These are phyloP conservation scores for Pseudocercospora fuligena DNA, from an alignment of 2,329 filamentous ascomycete species.

Conservation along the genomic window DNA sequence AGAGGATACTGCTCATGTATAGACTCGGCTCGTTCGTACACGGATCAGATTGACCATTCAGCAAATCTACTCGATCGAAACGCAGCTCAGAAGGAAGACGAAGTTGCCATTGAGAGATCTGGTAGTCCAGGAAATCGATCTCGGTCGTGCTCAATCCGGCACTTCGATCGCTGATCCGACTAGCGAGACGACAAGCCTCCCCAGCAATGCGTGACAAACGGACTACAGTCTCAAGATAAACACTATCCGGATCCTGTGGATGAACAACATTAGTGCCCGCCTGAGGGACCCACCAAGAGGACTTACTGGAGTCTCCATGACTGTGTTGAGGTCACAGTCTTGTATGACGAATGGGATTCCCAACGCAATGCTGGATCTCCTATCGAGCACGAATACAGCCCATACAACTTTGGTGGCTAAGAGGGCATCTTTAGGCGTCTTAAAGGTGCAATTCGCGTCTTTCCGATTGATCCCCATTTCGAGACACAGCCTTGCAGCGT, in stretches of 20 bases:
- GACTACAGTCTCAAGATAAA: slow-evolving; percentile 3
- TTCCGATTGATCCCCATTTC: slow-evolving; percentile 5
- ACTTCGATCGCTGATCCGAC: slow-evolving; percentile 6
- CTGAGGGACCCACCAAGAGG: slow-evolving; percentile 1
- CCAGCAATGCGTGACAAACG: slow-evolving; percentile 6
- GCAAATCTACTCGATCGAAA: slow-evolving; percentile 1
- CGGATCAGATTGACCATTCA: not conserved
- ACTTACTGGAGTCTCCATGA: slow-evolving; percentile 6
- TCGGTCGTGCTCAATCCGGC: not conserved
- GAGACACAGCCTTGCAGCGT: slow-evolving; percentile 1
- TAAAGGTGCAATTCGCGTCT: slow-evolving; percentile 7
- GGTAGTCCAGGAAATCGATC: slow-evolving; percentile 6
- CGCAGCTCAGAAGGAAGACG: not conserved
- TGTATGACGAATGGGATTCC: slow-evolving; percentile 4
- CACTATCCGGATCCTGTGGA: not conserved
- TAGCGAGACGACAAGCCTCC: slow-evolving; percentile 4
- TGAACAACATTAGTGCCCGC: not conserved
- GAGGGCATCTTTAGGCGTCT: slow-evolving; percentile 2
- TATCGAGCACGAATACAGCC: slow-evolving; percentile 8
- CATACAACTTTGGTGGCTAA: slow-evolving; percentile 2
- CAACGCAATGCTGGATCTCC: slow-evolving; percentile 2
- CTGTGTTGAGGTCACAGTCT: slow-evolving; percentile 2
- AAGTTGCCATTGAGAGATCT: slow-evolving; percentile 8
- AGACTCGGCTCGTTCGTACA: not conserved
- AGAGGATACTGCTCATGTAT: slow-evolving; percentile 8